phyloP scores from a whole-genome alignment of 2,329 filamentous ascomycete species.

The Neocucurbitaria cava region DNA sequence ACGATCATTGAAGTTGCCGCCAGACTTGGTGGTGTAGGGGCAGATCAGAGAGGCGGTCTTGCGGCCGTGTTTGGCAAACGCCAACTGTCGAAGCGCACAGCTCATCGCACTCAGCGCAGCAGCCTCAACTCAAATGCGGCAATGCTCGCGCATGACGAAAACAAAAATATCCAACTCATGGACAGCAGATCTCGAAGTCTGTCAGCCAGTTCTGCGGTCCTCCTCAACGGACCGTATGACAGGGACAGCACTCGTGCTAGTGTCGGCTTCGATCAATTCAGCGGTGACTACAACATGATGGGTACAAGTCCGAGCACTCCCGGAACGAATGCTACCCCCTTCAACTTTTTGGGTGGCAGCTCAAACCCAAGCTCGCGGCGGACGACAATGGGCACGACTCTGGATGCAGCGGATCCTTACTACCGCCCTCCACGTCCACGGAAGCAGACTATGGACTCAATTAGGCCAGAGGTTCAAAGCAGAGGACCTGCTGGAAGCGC shows the following conservation, averaged over 20 bases:
- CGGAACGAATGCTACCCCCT: slow-evolving; percentile 71
- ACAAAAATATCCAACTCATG: slow-evolving; percentile 65
- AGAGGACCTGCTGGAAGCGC: slow-evolving; percentile 53
- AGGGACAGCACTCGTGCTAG: slow-evolving; percentile 55
- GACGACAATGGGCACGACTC: slow-evolving; percentile 41
- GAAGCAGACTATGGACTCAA: slow-evolving; percentile 61
- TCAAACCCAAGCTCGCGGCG: slow-evolving; percentile 52
- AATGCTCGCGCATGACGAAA: slow-evolving; percentile 75
- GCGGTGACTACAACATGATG: slow-evolving; percentile 58
- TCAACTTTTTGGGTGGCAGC: slow-evolving; percentile 68
- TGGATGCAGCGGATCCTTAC: slow-evolving; percentile 72
- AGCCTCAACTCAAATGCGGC: slow-evolving; percentile 84
- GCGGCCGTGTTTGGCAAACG: slow-evolving; percentile 88
- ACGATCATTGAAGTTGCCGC: slow-evolving; percentile 89
- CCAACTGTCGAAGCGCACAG: slow-evolving; percentile 78
- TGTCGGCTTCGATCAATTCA: slow-evolving; percentile 61
- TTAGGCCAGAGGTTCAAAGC: slow-evolving; percentile 57
- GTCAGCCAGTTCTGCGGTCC: slow-evolving; percentile 67
- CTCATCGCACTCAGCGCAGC: slow-evolving; percentile 70
- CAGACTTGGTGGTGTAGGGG: slow-evolving; percentile 81
- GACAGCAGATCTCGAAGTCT: slow-evolving; percentile 64
- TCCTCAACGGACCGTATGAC: slow-evolving; percentile 60
- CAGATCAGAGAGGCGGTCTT: slow-evolving; percentile 78
- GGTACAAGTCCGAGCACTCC: slow-evolving; percentile 75
- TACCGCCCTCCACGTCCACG: slow-evolving; percentile 83